A percentile compares a stretch with the other conserved stretches of the same genome.
These are phyloP conservation scores for Suillus occidentalis DNA, from an alignment of 768 basidiomycete genomes.

Conservation along the genomic window DNA sequence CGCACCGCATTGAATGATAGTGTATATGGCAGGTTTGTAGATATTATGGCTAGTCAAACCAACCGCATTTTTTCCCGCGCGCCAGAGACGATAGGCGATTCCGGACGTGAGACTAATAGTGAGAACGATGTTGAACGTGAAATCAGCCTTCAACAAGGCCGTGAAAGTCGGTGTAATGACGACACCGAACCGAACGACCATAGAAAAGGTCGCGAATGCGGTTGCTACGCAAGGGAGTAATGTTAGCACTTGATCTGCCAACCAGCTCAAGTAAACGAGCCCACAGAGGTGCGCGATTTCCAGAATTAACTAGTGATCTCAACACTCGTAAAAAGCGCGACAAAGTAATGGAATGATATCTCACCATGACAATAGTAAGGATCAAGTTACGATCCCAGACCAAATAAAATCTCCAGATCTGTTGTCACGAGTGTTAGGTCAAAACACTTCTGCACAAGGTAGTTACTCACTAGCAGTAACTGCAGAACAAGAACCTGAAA, in stretches of 20 bases:
- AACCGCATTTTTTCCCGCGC: not conserved
- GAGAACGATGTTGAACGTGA: constrained; percentile 13
- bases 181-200: not conserved
- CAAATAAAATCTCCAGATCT: constrained; percentile 11
- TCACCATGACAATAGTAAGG: not conserved
- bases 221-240: not conserved
- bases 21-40: constrained; percentile 15
- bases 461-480: constrained; percentile 4
- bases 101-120: constrained; percentile 14
- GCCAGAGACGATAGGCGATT: constrained; percentile 18
- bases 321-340: not conserved
- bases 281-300: constrained; percentile 1
- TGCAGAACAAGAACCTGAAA: constrained; percentile 1
- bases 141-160: not conserved
- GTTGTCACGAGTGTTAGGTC: not conserved
- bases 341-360: not conserved
- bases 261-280: not conserved
- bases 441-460: not conserved
- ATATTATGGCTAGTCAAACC: not conserved
- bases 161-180: not conserved
- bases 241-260: not conserved
- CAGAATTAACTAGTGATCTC: not conserved
- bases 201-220: not conserved
- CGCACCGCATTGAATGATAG: constrained; percentile 21
- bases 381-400: constrained; percentile 4